phyloP scores from a whole-genome alignment of 176 grass and related monocot genomes.

The Cocos nucifera region DNA sequence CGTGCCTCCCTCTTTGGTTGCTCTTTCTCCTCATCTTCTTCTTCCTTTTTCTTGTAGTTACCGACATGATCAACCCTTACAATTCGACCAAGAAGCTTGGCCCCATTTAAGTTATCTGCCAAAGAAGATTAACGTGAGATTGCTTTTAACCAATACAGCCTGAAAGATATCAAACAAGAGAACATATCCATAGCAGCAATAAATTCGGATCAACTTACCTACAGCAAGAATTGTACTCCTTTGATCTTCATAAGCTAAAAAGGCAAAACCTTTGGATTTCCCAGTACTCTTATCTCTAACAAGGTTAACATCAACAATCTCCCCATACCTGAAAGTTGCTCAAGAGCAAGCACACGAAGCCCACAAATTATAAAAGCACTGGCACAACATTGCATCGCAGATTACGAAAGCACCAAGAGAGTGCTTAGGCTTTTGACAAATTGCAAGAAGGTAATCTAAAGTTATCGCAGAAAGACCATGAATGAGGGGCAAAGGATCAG shows the following conservation, averaged over 20 bases:
- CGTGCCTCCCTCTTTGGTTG: conserved; percentile 70
- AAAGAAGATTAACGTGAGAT: background rate
- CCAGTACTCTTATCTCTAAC: conserved; percentile 85
- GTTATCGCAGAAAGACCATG: too few species aligned
- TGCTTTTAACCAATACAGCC: too few species aligned
- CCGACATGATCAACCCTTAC: conserved; percentile 83
- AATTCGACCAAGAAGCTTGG: conserved; percentile 78
- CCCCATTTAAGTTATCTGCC: conserved; percentile 86
- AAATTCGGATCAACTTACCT: conserved; percentile 25
- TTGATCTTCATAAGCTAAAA: conserved; percentile 89
- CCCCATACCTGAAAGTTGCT: conserved; percentile 54
- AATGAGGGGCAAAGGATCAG: too few species aligned
- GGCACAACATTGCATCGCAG: too few species aligned
- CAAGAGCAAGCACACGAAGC: background rate
- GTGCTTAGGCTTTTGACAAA: too few species aligned
- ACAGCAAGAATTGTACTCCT: conserved; percentile 83
- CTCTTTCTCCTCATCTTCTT: conserved; percentile 67
- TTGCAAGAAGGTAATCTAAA: too few species aligned
- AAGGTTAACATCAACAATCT: conserved; percentile 88
- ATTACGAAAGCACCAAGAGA: too few species aligned
- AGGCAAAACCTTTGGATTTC: conserved; percentile 82
- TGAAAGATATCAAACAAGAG: too few species aligned
- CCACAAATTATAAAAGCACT: background rate
- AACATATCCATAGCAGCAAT: too few species aligned
- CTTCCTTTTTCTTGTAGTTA: conserved; percentile 93